Percentiles rank a stretch among this genome's conserved stretches.
Conservation (phyloP, 495 filamentous ascomycete species). For the Tuber microsphaerosporum region DNA sequence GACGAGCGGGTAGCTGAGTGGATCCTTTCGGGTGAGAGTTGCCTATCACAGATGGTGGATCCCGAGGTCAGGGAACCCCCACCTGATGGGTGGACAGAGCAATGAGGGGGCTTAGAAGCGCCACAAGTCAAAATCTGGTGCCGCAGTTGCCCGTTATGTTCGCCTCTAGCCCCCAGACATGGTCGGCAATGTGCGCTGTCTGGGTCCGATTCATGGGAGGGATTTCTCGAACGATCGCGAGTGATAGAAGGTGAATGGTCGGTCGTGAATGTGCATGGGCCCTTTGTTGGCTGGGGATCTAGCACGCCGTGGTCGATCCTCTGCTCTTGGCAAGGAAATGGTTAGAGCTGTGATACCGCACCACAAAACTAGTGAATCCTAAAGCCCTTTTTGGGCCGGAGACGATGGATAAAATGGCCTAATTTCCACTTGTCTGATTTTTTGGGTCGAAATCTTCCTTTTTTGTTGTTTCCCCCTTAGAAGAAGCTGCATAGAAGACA, state of each 20-base stretch:
- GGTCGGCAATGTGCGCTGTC: constrained; percentile 33
- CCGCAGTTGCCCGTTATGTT: constrained; percentile 18
- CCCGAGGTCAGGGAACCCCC: constrained; percentile 33
- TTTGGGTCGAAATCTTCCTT: not conserved
- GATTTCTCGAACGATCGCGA: constrained; percentile 19
- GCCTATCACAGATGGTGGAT: constrained; percentile 40
- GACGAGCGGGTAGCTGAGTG: constrained; percentile 34
- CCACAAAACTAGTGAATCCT: not conserved
- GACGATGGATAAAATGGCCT: not conserved
- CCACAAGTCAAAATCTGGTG: constrained; percentile 22
- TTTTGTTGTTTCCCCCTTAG: not conserved
- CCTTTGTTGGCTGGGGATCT: constrained; percentile 36
- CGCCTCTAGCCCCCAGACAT: constrained; percentile 9
- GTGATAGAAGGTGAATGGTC: constrained; percentile 26
- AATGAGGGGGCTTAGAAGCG: constrained; percentile 21
- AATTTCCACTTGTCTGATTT: not conserved
- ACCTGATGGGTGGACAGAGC: constrained; percentile 22
- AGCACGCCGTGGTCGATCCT: constrained; percentile 33
- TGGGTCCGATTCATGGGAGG: constrained; percentile 17
- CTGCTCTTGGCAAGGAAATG: not conserved
- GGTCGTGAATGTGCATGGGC: constrained; percentile 19
- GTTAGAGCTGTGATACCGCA: no score
- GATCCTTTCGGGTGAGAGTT: constrained; percentile 39
- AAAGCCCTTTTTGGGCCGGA: not conserved
- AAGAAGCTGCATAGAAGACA: constrained; percentile 34